phyloP scores from a whole-genome alignment of 768 basidiomycete species.

The Obba rivulosa region DNA sequence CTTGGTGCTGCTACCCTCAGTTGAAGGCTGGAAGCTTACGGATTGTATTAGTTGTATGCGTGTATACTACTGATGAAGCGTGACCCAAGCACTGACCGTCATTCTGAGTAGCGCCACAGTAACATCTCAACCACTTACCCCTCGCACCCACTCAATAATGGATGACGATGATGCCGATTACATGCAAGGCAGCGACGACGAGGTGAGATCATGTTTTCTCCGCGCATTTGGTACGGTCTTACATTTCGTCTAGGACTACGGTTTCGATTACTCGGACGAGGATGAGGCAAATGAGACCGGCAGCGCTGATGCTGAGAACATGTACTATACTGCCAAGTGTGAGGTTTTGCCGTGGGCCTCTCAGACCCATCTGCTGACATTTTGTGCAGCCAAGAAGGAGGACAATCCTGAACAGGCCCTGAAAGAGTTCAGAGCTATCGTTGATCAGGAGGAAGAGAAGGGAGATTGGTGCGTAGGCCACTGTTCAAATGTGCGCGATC shows the following conservation, averaged over 20 bases:
- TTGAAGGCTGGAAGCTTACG: too few species aligned
- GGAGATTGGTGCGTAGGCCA: conserved; percentile 74
- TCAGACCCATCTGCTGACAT: conserved; percentile 1
- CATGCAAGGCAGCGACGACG: conserved; percentile 85
- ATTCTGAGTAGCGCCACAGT: too few species aligned
- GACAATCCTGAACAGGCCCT: conserved; percentile 90
- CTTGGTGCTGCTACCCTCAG: too few species aligned
- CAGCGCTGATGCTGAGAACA: conserved; percentile 90
- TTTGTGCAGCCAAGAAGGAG: conserved; percentile 77
- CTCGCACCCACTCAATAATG: conserved; percentile 37
- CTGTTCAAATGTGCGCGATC: neutral
- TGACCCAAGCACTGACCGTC: too few species aligned
- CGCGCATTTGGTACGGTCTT: neutral
- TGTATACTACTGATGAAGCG: too few species aligned
- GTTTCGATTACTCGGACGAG: conserved; percentile 93
- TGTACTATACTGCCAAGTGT: conserved; percentile 99
- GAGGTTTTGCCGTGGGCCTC: conserved; percentile 16
- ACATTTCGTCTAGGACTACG: conserved; percentile 64
- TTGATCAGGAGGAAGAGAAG: conserved; percentile 86
- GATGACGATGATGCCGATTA: conserved; percentile 94
- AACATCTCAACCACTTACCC: too few species aligned
- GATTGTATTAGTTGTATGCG: too few species aligned
- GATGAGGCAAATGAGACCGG: conserved; percentile 77
- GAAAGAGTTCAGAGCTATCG: conserved; percentile 84
- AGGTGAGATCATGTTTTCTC: conserved; percentile 39